Evolutionary conservation across 805 yeast genomes (phyloP).

Genomic region (Kurtzmaniella cleridarum): DNA sequence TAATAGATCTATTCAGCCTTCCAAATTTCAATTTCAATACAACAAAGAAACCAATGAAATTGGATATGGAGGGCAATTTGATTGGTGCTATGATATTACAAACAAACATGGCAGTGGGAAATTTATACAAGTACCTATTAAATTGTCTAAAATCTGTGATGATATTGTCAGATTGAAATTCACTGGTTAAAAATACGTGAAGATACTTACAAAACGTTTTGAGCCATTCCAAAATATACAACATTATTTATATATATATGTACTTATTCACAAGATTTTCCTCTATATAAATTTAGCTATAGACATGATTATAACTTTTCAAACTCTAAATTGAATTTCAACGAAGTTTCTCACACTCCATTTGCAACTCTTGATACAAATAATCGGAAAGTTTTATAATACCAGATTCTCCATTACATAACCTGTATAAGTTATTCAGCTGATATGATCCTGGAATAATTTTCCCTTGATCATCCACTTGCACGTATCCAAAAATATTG

Average conservation of each 20-base stretch:
- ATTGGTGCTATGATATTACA: conserved; percentile 49
- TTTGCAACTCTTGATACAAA: conserved; percentile 36
- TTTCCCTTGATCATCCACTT: conserved; percentile 48
- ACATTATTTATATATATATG: too few species aligned
- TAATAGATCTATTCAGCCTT: conserved; percentile 11
- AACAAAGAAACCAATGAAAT: conserved; percentile 41
- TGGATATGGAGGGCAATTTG: conserved; percentile 55
- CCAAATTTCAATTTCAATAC: conserved; percentile 48
- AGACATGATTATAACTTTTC: too few species aligned
- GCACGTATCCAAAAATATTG: conserved; percentile 65
- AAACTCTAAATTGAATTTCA: neutral
- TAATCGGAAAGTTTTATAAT: conserved; percentile 48
- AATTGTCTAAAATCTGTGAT: conserved; percentile 36
- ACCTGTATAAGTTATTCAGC: conserved; percentile 52
- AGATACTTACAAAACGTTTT: too few species aligned
- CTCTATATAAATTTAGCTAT: too few species aligned
- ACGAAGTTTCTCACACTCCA: conserved; percentile 17
- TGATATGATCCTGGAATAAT: conserved; percentile 55
- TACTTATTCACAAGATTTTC: too few species aligned
- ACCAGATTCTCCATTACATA: conserved; percentile 43
- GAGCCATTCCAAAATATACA: too few species aligned
- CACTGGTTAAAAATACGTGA: neutral
- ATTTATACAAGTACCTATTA: conserved; percentile 43
- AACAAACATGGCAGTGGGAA: conserved; percentile 25
- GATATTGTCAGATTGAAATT: conserved; percentile 8